Evolutionary conservation across 208 protist species (phyloP), one percentile per base, ranked within the genome.

Genomic region (Phytomonas sp.): DNA sequence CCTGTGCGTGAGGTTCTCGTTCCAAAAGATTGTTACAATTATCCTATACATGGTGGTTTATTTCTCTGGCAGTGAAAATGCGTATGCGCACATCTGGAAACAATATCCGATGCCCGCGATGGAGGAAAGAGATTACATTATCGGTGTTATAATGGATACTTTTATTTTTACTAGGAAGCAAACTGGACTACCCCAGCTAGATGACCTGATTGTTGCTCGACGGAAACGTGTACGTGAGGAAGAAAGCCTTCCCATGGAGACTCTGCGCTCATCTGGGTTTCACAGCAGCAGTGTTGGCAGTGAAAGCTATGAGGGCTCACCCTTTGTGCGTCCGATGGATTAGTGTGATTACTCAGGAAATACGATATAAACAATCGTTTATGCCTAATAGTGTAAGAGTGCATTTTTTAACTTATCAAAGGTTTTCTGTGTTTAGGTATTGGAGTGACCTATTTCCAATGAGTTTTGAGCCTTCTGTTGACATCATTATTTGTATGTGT

Each of bases 141-240:
- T 87, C n/a, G 70, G 37, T 14, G 78, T 92, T 0, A 74, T 95
- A 69, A 74, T 95, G 63, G 87, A 93, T 42, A 80, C 87, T 7
- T 89, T 95, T 66, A 84, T 78, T 63, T 84, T 82, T 31, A 80
- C 93, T 74, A 73, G 81, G 59, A 95, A 95, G 73, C 71, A 73
- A 31, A 88, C 87, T 4, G 78, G 80, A 14, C 63, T 95, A 52
- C 49, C 69, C 26, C 78, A 78, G 31, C 71, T 95, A 7, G 90
- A 95, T 69, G 81, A 90, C 5, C 69, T 83, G 42, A 93, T 93
- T 36, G 67, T 75, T 30, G 70, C 75, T 29, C 83, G 81, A 23
- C 81, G 82, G 32, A 91, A 86, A 63, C 82, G 84, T 42, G 33
- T 75, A 12, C 79, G 82, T 49, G 40, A 49, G 40, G 40, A 49